Conservation (phyloP, 768 basidiomycete species). For the Russula ochroleuca region DNA sequence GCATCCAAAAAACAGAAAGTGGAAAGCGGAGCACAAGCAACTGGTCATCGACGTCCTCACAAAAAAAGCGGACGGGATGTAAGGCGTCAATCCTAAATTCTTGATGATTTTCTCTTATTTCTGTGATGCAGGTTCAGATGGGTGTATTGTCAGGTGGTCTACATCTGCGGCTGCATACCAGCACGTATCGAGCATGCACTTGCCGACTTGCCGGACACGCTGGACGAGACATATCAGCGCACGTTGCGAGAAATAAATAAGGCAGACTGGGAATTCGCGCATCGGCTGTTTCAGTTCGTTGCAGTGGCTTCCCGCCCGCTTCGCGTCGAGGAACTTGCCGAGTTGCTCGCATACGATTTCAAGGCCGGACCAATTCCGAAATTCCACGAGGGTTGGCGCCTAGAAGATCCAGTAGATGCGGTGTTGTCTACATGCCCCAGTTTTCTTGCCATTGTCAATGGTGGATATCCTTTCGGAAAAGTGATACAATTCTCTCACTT, state of each 20-base stretch:
- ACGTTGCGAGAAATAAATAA: not conserved
- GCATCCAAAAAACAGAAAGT: not conserved
- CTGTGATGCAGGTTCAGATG: not conserved
- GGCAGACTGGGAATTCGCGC: not conserved
- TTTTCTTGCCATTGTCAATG: not conserved
- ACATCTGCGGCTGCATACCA: not conserved
- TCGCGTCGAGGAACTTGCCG: too few species aligned
- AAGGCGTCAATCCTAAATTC: not conserved
- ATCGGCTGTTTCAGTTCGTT: not conserved
- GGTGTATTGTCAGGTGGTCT: not conserved
- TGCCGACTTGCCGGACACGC: not conserved
- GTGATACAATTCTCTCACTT: not conserved
- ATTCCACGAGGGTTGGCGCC: not conserved
- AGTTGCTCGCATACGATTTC: not conserved
- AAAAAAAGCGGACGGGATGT: conserved; percentile 10
- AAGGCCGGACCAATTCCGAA: not conserved
- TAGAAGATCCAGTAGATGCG: not conserved
- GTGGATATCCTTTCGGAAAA: not conserved
- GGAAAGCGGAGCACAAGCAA: not conserved
- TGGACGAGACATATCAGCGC: not conserved
- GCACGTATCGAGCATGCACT: not conserved
- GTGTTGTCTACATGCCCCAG: not conserved
- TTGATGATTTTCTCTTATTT: not conserved
- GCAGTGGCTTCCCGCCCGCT: not conserved
- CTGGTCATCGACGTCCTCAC: not conserved